Evolutionary conservation across 768 basidiomycete species (phyloP).

Genomic region (Clavaria fumosa): DNA sequence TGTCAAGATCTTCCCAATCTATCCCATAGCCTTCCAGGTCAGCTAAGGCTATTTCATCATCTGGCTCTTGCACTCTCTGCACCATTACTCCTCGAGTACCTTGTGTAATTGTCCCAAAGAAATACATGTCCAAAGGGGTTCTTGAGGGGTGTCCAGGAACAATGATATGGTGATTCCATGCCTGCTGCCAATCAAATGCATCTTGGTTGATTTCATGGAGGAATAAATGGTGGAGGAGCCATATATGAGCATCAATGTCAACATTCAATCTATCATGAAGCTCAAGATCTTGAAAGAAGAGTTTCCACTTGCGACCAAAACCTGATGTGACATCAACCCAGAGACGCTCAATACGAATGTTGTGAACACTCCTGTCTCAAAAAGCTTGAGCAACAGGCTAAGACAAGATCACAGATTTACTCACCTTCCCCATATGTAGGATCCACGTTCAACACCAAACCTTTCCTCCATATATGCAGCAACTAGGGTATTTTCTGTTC

Average conservation of each 20-base stretch:
- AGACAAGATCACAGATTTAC: conserved; percentile 1
- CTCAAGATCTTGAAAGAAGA: conserved; percentile 23
- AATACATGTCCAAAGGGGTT: conserved; percentile 17
- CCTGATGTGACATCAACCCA: conserved; percentile 24
- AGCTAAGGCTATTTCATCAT: conserved; percentile 3
- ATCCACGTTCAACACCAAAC: conserved; percentile 14
- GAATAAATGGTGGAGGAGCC: conserved; percentile 26
- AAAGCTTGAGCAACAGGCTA: background rate
- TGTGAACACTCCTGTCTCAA: conserved; percentile 23
- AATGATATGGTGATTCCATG: conserved; percentile 24
- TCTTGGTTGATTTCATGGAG: conserved; percentile 19
- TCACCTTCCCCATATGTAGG: conserved; percentile 25
- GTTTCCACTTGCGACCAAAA: conserved; percentile 24
- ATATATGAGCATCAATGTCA: conserved; percentile 19
- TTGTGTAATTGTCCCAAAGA: conserved; percentile 19
- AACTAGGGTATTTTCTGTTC: conserved; percentile 21
- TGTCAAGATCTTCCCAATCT: conserved; percentile 14
- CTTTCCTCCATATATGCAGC: conserved; percentile 17
- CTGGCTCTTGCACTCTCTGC: conserved; percentile 6
- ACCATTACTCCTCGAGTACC: conserved; percentile 18
- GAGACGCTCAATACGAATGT: conserved; percentile 23
- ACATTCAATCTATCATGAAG: conserved; percentile 15
- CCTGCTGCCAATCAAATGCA: conserved; percentile 15
- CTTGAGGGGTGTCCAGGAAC: conserved; percentile 10
- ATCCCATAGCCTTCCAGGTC: conserved; percentile 15